Conservation (phyloP, 2,329 filamentous ascomycete genomes). For the Botrytis cinerea region DNA sequence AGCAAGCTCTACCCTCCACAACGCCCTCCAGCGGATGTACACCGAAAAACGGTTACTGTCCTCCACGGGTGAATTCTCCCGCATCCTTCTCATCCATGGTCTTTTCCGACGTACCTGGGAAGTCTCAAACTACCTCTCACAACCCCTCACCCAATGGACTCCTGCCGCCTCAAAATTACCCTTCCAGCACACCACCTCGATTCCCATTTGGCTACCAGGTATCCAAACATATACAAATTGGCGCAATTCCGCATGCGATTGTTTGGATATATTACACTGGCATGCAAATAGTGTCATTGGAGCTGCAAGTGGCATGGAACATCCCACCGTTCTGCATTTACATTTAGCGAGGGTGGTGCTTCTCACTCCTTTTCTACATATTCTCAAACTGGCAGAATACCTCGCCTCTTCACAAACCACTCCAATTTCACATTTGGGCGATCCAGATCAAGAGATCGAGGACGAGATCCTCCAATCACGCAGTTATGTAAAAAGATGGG, state of each 20-base stretch:
- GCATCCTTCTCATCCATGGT: conserved; percentile 52
- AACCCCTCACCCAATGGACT: conserved; percentile 12
- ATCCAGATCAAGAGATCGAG: neutral
- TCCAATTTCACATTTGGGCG: neutral
- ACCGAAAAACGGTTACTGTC: conserved; percentile 50
- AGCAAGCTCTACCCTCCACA: conserved; percentile 44
- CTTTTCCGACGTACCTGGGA: conserved; percentile 53
- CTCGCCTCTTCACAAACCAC: conserved; percentile 16
- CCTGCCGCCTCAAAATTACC: neutral
- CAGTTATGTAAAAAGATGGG: conserved; percentile 50
- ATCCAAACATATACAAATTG: conserved; percentile 46
- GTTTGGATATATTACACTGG: conserved; percentile 48
- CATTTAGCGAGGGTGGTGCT: conserved; percentile 42
- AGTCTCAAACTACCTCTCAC: conserved; percentile 45
- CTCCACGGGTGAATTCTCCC: conserved; percentile 51
- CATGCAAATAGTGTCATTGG: conserved; percentile 46
- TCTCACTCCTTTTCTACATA: conserved; percentile 42
- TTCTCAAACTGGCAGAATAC: conserved; percentile 29
- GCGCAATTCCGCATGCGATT: conserved; percentile 48
- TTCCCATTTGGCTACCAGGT: neutral
- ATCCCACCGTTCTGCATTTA: conserved; percentile 44
- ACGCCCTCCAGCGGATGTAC: conserved; percentile 50
- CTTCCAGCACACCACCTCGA: neutral
- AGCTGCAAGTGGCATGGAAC: conserved; percentile 46
- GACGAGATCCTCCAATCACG: conserved; percentile 36